phyloP scores from a whole-genome alignment of 768 basidiomycete species.

The Naematelia encephala region DNA sequence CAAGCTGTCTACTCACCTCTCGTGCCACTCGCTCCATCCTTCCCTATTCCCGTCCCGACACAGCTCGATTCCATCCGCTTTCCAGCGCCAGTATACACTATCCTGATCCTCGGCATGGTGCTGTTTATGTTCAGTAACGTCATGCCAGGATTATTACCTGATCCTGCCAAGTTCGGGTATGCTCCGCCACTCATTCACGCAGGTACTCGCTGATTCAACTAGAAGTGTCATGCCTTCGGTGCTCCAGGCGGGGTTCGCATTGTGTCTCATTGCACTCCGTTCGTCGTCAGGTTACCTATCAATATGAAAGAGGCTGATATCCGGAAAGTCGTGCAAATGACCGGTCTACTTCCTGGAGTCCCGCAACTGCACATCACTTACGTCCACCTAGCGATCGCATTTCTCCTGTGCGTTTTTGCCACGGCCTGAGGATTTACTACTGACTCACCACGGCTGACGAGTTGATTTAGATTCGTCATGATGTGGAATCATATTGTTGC shows the following conservation, averaged over 20 bases:
- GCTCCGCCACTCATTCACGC: background rate
- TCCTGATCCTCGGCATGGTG: conserved; percentile 40
- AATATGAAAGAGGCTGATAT: background rate
- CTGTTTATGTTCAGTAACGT: conserved; percentile 35
- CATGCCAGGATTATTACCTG: conserved; percentile 33
- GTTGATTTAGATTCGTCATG: conserved; percentile 13
- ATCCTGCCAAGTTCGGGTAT: conserved; percentile 28
- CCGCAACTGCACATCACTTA: conserved; percentile 40
- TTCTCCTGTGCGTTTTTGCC: conserved; percentile 26
- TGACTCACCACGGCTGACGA: background rate
- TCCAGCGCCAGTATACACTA: conserved; percentile 30
- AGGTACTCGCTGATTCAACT: conserved; percentile 6
- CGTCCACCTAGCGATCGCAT: conserved; percentile 42
- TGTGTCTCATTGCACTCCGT: conserved; percentile 39
- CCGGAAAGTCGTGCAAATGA: conserved; percentile 25
- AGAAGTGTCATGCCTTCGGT: conserved; percentile 35
- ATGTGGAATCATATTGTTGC: conserved; percentile 42
- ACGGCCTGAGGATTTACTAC: background rate
- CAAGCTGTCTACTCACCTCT: background rate
- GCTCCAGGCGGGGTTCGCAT: conserved; percentile 35
- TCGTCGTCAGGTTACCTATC: background rate
- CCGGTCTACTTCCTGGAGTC: conserved; percentile 35
- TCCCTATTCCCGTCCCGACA: background rate
- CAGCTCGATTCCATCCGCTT: background rate
- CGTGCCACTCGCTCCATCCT: background rate